These are phyloP conservation scores for Mimosa bimucronata DNA, from an alignment of 306 rosid species.

Conservation along the genomic window DNA sequence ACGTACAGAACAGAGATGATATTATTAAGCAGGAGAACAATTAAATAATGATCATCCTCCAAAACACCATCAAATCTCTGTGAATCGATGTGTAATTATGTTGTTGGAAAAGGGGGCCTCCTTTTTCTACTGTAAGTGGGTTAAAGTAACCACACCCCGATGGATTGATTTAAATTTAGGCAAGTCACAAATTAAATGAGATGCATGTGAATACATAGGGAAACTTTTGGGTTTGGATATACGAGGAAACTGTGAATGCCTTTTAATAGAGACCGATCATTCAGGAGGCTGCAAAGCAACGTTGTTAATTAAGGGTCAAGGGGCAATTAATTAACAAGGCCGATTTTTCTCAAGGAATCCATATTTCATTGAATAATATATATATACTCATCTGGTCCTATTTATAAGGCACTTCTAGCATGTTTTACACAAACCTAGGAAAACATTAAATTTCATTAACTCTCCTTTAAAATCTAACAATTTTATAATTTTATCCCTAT, in stretches of 20 bases:
- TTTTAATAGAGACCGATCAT: conserved; percentile 25
- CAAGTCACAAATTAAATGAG: neutral
- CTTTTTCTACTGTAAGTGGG: neutral
- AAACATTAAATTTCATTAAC: no score
- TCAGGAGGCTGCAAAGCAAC: neutral
- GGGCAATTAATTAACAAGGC: no score
- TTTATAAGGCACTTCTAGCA: no score
- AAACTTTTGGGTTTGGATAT: conserved; percentile 3
- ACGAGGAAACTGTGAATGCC: neutral
- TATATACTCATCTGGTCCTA: no score
- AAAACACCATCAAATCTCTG: conserved; percentile 33
- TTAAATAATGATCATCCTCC: neutral
- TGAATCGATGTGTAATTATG: neutral
- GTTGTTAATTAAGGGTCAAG: no score
- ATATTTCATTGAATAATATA: no score
- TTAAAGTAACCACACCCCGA: neutral
- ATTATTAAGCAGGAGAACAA: no score
- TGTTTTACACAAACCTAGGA: no score
- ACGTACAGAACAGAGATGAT: neutral
- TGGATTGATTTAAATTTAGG: neutral
- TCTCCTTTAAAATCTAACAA: no score
- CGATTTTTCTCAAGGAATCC: no score
- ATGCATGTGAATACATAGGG: neutral
- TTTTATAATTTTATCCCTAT: no score
- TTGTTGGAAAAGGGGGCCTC: neutral